phyloP scores from a whole-genome alignment of 164 flowering plant species.

The Vitis riparia region DNA sequence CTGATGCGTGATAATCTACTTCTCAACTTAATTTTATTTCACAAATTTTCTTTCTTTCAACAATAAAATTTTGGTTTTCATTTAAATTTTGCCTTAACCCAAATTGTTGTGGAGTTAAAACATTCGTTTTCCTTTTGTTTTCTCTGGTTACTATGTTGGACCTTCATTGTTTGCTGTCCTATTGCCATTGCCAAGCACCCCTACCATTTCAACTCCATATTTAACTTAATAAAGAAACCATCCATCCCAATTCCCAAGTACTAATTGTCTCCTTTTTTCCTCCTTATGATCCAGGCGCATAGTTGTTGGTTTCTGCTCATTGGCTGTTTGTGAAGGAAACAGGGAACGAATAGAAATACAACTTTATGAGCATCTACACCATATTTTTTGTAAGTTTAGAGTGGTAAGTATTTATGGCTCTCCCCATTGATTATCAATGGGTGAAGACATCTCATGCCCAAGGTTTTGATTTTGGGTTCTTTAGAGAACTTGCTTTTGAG shows the following conservation, averaged over 20 bases:
- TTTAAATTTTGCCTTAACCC: not conserved
- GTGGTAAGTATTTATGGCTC: conserved; percentile 43
- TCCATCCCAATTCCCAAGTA: too few relatives aligned
- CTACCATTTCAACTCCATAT: not conserved
- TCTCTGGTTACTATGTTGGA: not conserved
- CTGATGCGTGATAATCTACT: not conserved
- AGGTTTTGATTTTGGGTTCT: too few relatives aligned
- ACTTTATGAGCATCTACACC: conserved; percentile 33
- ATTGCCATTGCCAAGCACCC: too few relatives aligned
- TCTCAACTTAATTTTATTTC: not conserved
- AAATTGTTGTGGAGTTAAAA: not conserved
- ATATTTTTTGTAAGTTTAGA: conserved; percentile 37
- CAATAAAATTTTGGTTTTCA: not conserved
- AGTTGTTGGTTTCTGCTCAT: conserved; percentile 51
- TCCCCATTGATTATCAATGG: not conserved
- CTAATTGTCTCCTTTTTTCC: conserved; percentile 1
- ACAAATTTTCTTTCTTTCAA: not conserved
- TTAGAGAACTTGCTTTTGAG: too few relatives aligned
- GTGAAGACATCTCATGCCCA: not conserved
- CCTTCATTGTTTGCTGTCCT: not conserved
- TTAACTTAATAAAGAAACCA: not conserved
- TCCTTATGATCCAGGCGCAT: conserved; percentile 46
- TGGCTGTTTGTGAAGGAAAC: conserved; percentile 31
- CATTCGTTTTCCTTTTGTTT: not conserved
- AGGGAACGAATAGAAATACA: conserved; percentile 13